Evolutionary conservation across 169 alveolate species (phyloP), one percentile per base, ranked within the genome.

Genomic region (Cryptosporidium ubiquitum): DNA sequence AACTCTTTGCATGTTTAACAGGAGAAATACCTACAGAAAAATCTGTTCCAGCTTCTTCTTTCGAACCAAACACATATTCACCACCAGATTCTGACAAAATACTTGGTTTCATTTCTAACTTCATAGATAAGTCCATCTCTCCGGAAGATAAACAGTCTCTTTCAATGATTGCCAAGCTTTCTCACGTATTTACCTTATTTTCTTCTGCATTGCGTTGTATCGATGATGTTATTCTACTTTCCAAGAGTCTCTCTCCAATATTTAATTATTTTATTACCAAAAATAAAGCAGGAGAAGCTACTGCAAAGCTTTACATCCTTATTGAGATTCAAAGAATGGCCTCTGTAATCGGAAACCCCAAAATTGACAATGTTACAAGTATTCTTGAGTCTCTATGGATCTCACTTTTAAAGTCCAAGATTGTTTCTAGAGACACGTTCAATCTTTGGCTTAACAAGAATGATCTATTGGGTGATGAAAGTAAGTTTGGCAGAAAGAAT

Each of bases 271-370:
- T 79, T 47, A 42, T 79, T 26, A 42, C 49, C 20, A 79, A 49
- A 23, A 61, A 44, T 18, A 20, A 23, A 18, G 73, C 89, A 7
- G 89, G 73, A 14, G 74, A 79, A 40, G 57, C 55, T 29, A 42
- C 55, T 26, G 68, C 89, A 16, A 66, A 44, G 69, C 84, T 69
- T 20, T 79, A 79, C 40, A 40, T 79, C 37, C 51, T 79, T 16
- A 79, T 79, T 26, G 89, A 79, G 47, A 79, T 66, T 29, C 89
- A 79, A 29, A 79, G 89, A 61, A 64, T 64, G 73, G 89, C 89
- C 26, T 37, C 29, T 35, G 74, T 29, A 0, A 79, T 79, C 3
- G 89, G 89, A 26, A 61, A 61, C 23, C 89, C 89, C 6, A 79
- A 79, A 61, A 9, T 79, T 29, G 89, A 79, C 37, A 79, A 42